Percentiles rank a stretch among this genome's conserved stretches.
Conservation (phyloP, 495 filamentous ascomycete genomes). For the Tuber aestivum region DNA sequence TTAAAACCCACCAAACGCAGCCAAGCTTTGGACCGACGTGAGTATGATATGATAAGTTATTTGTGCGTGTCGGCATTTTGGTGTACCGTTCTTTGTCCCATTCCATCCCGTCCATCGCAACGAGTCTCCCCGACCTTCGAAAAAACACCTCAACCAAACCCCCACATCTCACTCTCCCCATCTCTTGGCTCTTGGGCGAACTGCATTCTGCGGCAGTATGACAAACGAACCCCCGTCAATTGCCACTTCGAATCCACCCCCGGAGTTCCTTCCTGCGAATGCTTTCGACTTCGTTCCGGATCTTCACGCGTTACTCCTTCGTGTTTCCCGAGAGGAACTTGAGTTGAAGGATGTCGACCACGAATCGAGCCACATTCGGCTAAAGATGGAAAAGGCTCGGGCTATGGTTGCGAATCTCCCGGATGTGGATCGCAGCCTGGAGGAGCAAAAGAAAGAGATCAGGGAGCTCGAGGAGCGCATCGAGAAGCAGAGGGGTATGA, state of each 20-base stretch:
- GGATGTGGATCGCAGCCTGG: constrained; percentile 63
- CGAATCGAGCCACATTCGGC: constrained; percentile 66
- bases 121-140: constrained; percentile 7
- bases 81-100: neutral
- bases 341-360: constrained; percentile 71
- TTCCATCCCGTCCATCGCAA: neutral
- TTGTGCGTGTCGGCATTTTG: no score
- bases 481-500: constrained; percentile 54
- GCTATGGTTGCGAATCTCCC: constrained; percentile 61
- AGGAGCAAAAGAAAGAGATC: constrained; percentile 79
- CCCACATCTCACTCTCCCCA: constrained; percentile 11
- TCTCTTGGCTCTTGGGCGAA: constrained; percentile 1
- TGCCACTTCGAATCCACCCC: constrained; percentile 40
- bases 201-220: constrained; percentile 12
- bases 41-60: neutral
- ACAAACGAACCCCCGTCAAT: constrained; percentile 25
- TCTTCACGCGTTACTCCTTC: constrained; percentile 68
- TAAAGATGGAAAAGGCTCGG: constrained; percentile 73
- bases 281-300: constrained; percentile 81
- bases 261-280: constrained; percentile 52
- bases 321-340: constrained; percentile 52
- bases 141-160: constrained; percentile 19
- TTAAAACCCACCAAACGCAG: neutral
- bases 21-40: neutral
- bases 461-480: constrained; percentile 63